A percentile compares a stretch with the other conserved stretches of the same genome.
phyloP scores from a whole-genome alignment of 345 rosid species.

The Nephelium lappaceum region DNA sequence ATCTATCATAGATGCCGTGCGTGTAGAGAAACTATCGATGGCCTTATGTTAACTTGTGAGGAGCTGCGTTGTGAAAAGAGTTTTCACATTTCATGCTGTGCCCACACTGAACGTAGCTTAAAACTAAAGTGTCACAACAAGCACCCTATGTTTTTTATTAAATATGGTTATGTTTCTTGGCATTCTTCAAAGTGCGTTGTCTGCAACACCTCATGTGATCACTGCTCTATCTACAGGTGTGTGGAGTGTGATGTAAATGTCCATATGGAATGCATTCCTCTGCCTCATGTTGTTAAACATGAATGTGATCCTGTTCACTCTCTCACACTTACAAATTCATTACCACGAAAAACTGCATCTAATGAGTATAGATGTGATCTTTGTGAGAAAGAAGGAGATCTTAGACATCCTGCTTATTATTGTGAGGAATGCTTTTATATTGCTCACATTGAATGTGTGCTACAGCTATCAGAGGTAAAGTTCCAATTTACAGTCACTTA shows the following conservation, averaged over 20 bases:
- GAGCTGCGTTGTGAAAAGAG: too few relatives aligned
- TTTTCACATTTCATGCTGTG: background rate
- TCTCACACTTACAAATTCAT: background rate
- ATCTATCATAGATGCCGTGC: background rate
- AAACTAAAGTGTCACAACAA: background rate
- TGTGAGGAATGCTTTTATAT: conserved; percentile 12
- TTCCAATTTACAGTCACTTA: too few relatives aligned
- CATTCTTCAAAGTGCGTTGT: too few relatives aligned
- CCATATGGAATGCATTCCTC: background rate
- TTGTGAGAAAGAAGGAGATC: conserved; percentile 12
- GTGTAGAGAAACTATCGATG: background rate
- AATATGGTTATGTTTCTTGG: too few relatives aligned
- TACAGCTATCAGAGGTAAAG: background rate
- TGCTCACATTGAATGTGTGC: conserved; percentile 27
- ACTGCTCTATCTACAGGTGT: background rate
- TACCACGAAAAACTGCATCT: background rate
- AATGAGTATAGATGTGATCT: background rate
- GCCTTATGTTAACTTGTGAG: background rate
- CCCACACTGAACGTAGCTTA: background rate
- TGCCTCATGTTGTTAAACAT: too few relatives aligned
- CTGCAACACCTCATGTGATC: too few relatives aligned
- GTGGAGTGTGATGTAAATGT: background rate
- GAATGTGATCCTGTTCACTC: background rate
- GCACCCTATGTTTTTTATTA: background rate
- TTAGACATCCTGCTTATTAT: conserved; percentile 15